A percentile compares a stretch with the other conserved stretches of the same genome.
Evolutionary conservation across 331 rosid genomes (phyloP).

Genomic region (Cucumis variabilis): DNA sequence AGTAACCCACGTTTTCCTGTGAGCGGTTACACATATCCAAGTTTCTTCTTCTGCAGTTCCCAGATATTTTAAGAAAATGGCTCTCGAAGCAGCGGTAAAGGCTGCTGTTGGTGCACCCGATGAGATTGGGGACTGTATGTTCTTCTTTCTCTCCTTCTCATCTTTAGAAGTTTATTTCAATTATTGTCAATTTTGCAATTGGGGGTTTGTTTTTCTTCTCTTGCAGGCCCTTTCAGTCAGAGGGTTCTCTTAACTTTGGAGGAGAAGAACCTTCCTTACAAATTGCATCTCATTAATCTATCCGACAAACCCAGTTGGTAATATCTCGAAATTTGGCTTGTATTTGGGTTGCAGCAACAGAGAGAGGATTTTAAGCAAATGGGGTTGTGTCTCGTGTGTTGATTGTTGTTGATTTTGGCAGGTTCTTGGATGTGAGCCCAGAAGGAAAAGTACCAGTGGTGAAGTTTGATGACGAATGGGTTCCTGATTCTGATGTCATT

Average conservation of each 20-base stretch:
- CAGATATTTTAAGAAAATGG: conserved; percentile 44
- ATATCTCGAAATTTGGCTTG: background rate
- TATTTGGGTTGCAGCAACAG: background rate
- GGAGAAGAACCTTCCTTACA: conserved; percentile 77
- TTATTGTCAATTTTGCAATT: background rate
- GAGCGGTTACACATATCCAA: no score
- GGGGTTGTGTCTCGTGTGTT: conserved; percentile 32
- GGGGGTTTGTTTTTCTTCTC: background rate
- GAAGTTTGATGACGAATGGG: conserved; percentile 84
- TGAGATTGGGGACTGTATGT: conserved; percentile 76
- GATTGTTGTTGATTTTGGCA: conserved; percentile 36
- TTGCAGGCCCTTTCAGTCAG: conserved; percentile 81
- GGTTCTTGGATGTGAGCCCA: conserved; percentile 78
- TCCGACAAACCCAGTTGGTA: conserved; percentile 81
- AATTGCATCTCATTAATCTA: conserved; percentile 57
- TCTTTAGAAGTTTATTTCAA: background rate
- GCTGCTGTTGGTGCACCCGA: conserved; percentile 73
- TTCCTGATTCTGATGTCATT: conserved; percentile 84
- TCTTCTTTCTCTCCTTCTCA: background rate
- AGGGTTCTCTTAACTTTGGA: conserved; percentile 82
- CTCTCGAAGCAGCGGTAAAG: conserved; percentile 68
- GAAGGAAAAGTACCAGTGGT: conserved; percentile 87
- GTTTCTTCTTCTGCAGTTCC: background rate
- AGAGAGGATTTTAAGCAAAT: background rate
- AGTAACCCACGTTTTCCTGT: no score